A percentile compares a stretch with the other conserved stretches of the same genome.
Evolutionary conservation across 2,329 filamentous ascomycete species (phyloP).

Genomic region (Penicillium palitans): DNA sequence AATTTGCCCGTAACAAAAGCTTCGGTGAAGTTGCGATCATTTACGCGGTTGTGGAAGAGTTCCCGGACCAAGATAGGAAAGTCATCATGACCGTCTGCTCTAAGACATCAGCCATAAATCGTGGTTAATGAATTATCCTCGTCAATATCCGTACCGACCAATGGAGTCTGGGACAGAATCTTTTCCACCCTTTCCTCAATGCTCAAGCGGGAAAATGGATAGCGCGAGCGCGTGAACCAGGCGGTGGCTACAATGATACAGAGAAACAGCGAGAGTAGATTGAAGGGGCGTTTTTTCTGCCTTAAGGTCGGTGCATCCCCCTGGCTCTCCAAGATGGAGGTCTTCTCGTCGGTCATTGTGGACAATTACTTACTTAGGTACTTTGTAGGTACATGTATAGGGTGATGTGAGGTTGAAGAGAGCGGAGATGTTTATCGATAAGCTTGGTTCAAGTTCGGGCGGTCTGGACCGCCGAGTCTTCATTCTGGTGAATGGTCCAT

Average conservation of each 20-base stretch:
- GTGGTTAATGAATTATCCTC: neutral
- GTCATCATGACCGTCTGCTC: slow-evolving; percentile 83
- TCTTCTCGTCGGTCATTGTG: slow-evolving; percentile 6
- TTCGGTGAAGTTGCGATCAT: slow-evolving; percentile 69
- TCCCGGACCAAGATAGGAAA: slow-evolving; percentile 71
- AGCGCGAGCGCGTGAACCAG: slow-evolving; percentile 19
- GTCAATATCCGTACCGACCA: slow-evolving; percentile 46
- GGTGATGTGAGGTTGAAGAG: neutral
- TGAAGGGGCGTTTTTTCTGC: neutral
- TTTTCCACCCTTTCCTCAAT: slow-evolving; percentile 44
- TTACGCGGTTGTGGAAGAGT: slow-evolving; percentile 73
- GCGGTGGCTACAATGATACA: slow-evolving; percentile 9
- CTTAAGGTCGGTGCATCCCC: neutral
- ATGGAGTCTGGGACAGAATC: slow-evolving; percentile 49
- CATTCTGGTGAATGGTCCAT: too few species aligned
- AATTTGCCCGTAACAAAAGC: slow-evolving; percentile 72
- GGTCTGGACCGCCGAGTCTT: too few species aligned
- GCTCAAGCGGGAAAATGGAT: slow-evolving; percentile 14
- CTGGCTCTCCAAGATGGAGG: neutral
- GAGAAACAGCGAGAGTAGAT: slow-evolving; percentile 13
- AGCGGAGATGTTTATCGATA: too few species aligned
- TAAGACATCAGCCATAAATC: neutral
- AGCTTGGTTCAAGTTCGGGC: too few species aligned
- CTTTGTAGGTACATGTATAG: neutral
- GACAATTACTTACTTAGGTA: too few species aligned